Conservation (phyloP, 768 basidiomycete species). For the Lactarius pseudohatsudake region DNA sequence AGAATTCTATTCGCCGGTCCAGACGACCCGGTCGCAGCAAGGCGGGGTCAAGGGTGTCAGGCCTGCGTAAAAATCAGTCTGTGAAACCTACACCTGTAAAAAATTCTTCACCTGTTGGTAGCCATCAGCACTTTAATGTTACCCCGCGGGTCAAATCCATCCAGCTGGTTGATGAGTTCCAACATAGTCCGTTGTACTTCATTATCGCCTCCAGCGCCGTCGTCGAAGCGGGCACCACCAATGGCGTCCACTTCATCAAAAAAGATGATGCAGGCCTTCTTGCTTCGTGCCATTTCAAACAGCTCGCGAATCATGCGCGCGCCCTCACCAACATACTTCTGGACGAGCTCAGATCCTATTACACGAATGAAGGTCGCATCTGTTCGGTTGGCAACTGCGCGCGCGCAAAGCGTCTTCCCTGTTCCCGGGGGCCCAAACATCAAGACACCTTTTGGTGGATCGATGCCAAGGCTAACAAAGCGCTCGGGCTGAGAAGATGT, state of each 20-base stretch:
- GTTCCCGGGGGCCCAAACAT: constrained; percentile 95
- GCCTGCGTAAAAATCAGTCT: constrained; percentile 49
- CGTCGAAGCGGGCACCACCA: constrained; percentile 96
- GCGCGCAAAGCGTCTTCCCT: constrained; percentile 98
- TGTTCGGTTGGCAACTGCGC: constrained; percentile 97
- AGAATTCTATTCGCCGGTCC: constrained; percentile 96
- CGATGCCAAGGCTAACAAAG: constrained; percentile 97
- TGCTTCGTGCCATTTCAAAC: constrained; percentile 98
- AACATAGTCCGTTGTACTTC: constrained; percentile 99
- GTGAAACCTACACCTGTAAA: constrained; percentile 1
- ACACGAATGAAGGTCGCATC: constrained; percentile 99
- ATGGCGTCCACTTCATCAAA: constrained; percentile 99
- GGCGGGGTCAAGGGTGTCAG: constrained; percentile 97
- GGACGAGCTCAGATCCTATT: constrained; percentile 98
- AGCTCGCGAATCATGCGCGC: constrained; percentile 98
- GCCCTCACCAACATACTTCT: constrained; percentile 99
- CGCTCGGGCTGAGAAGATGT: constrained; percentile 80
- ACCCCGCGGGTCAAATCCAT: constrained; percentile 98
- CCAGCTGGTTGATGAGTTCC: constrained; percentile 97
- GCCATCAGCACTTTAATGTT: constrained; percentile 99
- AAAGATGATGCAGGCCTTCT: constrained; percentile 99
- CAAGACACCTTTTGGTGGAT: constrained; percentile 97
- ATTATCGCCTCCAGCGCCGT: constrained; percentile 98
- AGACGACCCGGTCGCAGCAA: constrained; percentile 93
- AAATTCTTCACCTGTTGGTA: constrained; percentile 77